Conservation (phyloP, 257 asterid genomes). For the Ilex aquifolium region DNA sequence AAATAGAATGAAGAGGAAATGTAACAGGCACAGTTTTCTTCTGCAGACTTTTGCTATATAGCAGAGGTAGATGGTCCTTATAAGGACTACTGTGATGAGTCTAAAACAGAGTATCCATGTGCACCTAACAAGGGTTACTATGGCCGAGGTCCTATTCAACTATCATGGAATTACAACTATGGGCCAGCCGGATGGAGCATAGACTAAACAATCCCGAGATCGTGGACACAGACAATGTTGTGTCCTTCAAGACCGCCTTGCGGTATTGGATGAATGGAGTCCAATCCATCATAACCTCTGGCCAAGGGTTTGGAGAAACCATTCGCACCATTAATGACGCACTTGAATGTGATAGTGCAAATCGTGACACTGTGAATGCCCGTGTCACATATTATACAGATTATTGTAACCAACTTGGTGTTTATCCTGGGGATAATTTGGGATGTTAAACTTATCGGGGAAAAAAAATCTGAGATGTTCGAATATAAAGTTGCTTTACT, state of each 20-base stretch:
- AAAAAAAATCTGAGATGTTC: conserved; percentile 6
- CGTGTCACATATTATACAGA: conserved; percentile 19
- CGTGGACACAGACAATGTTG: conserved; percentile 12
- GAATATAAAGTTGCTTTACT: no score
- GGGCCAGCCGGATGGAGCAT: conserved; percentile 25
- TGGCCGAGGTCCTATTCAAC: conserved; percentile 32
- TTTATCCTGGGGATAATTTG: conserved; percentile 21
- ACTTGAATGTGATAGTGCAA: conserved; percentile 20
- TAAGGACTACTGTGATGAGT: conserved; percentile 19
- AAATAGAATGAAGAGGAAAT: not conserved
- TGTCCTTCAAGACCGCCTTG: conserved; percentile 25
- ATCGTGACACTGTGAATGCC: conserved; percentile 5
- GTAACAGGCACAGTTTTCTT: not conserved
- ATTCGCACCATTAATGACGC: conserved; percentile 28
- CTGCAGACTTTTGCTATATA: conserved; percentile 23
- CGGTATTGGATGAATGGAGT: conserved; percentile 36
- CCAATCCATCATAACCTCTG: conserved; percentile 18
- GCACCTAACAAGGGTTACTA: conserved; percentile 13
- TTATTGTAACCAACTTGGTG: conserved; percentile 26
- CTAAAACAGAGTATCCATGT: conserved; percentile 20
- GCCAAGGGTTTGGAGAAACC: conserved; percentile 27
- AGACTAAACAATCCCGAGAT: conserved; percentile 23
- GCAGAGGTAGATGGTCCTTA: conserved; percentile 17
- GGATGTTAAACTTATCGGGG: no score
- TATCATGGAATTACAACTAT: conserved; percentile 34